Conservation (phyloP, 345 rosid genomes). For the Eucalyptus victrix region DNA sequence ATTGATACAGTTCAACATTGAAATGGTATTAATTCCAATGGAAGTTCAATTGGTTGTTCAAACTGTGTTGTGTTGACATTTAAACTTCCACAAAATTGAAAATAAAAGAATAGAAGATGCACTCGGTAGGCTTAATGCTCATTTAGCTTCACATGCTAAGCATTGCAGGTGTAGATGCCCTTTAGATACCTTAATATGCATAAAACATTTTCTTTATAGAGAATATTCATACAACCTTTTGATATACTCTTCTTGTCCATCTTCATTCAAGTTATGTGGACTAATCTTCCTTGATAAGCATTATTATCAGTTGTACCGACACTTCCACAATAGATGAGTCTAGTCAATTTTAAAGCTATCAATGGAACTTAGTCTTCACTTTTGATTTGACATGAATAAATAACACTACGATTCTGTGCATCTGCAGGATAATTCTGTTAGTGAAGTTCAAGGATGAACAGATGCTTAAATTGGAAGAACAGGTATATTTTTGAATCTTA, state of each 20-base stretch:
- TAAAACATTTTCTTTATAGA: not conserved
- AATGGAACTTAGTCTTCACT: not conserved
- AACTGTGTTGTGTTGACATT: not conserved
- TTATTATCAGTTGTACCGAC: not conserved
- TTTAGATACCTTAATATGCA: not conserved
- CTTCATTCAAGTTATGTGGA: not conserved
- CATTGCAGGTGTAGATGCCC: not conserved
- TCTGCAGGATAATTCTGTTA: slow-evolving; percentile 26
- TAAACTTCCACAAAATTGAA: not conserved
- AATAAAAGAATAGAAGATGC: not conserved
- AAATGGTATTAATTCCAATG: too few relatives aligned
- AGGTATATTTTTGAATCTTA: slow-evolving; percentile 17
- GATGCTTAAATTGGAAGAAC: slow-evolving; percentile 64
- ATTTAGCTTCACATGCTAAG: not conserved
- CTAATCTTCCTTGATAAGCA: not conserved
- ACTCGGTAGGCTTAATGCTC: not conserved
- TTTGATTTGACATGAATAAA: not conserved
- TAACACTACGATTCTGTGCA: not conserved
- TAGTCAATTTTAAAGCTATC: not conserved
- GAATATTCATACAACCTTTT: too few relatives aligned
- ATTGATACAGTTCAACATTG: too few relatives aligned
- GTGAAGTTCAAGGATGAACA: slow-evolving; percentile 35
- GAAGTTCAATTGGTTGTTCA: not conserved
- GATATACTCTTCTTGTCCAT: not conserved
- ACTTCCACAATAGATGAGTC: not conserved